Percentiles rank a stretch among this genome's conserved stretches.
phyloP scores from a whole-genome alignment of 129 eudicot genomes.

The Cynara cardunculus region DNA sequence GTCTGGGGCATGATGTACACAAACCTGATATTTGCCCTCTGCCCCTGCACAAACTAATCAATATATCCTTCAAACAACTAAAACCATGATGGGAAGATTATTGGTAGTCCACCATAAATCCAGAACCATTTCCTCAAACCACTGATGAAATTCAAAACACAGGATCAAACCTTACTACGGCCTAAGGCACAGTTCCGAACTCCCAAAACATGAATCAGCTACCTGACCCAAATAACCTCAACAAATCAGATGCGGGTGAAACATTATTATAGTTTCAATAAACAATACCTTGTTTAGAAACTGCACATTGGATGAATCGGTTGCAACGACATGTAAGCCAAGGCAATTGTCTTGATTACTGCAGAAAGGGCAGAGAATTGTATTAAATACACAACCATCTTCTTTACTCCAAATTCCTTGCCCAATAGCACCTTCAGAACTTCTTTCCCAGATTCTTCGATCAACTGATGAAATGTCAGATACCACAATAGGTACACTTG shows the following conservation, averaged over 20 bases:
- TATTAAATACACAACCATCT: slow-evolving; percentile 89
- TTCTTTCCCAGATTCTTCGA: slow-evolving; percentile 41
- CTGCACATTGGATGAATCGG: slow-evolving; percentile 66
- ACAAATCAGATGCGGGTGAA: background rate
- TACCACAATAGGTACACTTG: slow-evolving; percentile 41
- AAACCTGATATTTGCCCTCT: too few species aligned
- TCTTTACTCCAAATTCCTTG: slow-evolving; percentile 91
- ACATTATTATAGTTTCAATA: background rate
- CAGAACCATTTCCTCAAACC: too few species aligned
- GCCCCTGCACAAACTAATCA: too few species aligned
- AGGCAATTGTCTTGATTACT: slow-evolving; percentile 46
- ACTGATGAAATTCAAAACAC: too few species aligned
- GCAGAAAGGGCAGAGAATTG: slow-evolving; percentile 72
- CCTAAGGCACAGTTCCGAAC: background rate
- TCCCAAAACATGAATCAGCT: background rate
- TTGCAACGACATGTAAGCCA: slow-evolving; percentile 83
- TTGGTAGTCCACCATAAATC: too few species aligned
- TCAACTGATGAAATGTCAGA: slow-evolving; percentile 52
- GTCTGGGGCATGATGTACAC: too few species aligned
- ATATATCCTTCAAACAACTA: too few species aligned
- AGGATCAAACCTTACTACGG: too few species aligned
- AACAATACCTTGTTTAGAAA: slow-evolving; percentile 60
- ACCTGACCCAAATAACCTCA: background rate
- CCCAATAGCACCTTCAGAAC: slow-evolving; percentile 32
- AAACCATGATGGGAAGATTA: too few species aligned